Percentiles rank a stretch among this genome's conserved stretches.
These are phyloP conservation scores for Kazachstania viticola DNA, from an alignment of 805 yeast genomes.

Conservation along the genomic window DNA sequence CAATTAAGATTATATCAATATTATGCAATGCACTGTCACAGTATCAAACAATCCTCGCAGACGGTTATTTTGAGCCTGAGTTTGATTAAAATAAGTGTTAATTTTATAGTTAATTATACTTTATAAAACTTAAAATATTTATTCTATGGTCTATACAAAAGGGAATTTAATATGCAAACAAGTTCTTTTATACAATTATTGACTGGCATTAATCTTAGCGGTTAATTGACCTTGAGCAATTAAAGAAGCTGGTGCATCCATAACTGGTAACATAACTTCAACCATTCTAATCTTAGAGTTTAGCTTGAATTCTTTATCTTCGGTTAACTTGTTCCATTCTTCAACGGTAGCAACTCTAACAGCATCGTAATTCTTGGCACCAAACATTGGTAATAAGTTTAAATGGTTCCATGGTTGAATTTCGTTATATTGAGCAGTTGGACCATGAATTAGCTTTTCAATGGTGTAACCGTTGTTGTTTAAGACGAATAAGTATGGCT, in stretches of 20 bases:
- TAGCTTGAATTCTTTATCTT: conserved; percentile 36
- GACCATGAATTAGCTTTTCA: conserved; percentile 65
- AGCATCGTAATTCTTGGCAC: conserved; percentile 43
- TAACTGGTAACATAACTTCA: conserved; percentile 55
- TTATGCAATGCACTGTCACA: too few relatives aligned
- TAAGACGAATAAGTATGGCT: conserved; percentile 56
- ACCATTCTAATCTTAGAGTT: conserved; percentile 52
- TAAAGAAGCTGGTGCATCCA: conserved; percentile 62
- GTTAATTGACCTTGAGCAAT: conserved; percentile 56
- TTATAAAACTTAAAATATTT: too few relatives aligned
- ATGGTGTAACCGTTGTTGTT: conserved; percentile 69
- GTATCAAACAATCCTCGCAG: too few relatives aligned
- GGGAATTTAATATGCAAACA: too few relatives aligned
- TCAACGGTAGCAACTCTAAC: conserved; percentile 43
- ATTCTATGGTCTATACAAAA: too few relatives aligned
- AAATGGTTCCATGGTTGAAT: conserved; percentile 62
- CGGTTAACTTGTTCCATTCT: conserved; percentile 43
- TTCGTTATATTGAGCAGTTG: conserved; percentile 49
- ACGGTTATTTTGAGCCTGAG: too few relatives aligned
- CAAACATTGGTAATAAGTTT: conserved; percentile 39
- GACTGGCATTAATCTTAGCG: conserved; percentile 36
- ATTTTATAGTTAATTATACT: too few relatives aligned
- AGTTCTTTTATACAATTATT: too few relatives aligned
- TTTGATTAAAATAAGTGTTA: too few relatives aligned
- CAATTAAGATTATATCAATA: too few relatives aligned